Evolutionary conservation across 805 yeast species (phyloP).

Genomic region (Hanseniaspora occidentalis): DNA sequence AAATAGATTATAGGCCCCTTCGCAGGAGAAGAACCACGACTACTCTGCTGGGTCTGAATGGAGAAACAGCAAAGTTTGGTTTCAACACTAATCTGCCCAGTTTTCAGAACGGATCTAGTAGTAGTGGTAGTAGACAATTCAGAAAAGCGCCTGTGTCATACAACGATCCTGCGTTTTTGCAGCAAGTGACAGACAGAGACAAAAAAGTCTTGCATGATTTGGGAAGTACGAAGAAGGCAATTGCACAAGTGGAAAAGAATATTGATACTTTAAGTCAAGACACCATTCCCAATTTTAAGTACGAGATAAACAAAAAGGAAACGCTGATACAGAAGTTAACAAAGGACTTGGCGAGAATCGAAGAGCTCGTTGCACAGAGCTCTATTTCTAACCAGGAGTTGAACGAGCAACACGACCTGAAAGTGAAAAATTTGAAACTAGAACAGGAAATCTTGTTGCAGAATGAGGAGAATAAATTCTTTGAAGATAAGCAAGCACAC

Average conservation of each 20-base stretch:
- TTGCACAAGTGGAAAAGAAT: constrained; percentile 19
- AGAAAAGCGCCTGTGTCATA: constrained; percentile 6
- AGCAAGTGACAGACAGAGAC: constrained; percentile 21
- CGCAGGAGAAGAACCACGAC: not conserved
- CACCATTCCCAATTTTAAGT: constrained; percentile 16
- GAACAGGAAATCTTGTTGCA: constrained; percentile 14
- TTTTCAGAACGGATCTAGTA: too few species aligned
- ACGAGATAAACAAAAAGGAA: constrained; percentile 15
- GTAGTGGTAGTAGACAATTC: too few species aligned
- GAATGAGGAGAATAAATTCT: constrained; percentile 14
- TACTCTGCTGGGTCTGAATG: not conserved
- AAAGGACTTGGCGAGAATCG: constrained; percentile 12
- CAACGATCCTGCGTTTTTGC: constrained; percentile 22
- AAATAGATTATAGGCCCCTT: not conserved
- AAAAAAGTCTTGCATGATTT: constrained; percentile 21
- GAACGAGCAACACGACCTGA: constrained; percentile 12
- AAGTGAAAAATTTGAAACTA: constrained; percentile 13
- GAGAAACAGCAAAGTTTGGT: too few species aligned
- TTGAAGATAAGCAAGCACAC: constrained; percentile 6
- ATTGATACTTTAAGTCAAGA: constrained; percentile 10
- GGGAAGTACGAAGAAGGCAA: constrained; percentile 16
- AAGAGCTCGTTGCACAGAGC: constrained; percentile 11
- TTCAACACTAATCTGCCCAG: too few species aligned
- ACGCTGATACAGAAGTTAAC: constrained; percentile 13
- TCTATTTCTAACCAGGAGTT: constrained; percentile 12